phyloP scores from a whole-genome alignment of 2,329 filamentous ascomycete genomes.

The Colletotrichum spinosum region DNA sequence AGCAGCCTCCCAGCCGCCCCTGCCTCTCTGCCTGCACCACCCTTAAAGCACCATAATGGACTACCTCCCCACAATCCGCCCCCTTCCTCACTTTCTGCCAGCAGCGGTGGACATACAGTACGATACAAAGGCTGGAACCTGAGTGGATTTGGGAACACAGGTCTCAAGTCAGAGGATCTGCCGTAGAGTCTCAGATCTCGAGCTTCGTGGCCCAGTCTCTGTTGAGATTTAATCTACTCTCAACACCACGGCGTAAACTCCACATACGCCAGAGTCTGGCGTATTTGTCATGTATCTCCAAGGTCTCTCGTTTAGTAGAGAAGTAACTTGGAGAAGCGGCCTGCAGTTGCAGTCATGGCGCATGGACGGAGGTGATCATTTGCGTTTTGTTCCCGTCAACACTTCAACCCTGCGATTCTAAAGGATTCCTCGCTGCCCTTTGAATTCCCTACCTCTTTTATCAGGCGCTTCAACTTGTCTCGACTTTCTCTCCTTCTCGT shows the following conservation, averaged over 20 bases:
- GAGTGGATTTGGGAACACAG: conserved; percentile 54
- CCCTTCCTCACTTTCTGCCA: conserved; percentile 42
- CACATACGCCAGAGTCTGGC: conserved; percentile 29
- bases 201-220: neutral
- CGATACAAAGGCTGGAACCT: conserved; percentile 55
- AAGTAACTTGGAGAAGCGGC: conserved; percentile 30
- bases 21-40: conserved; percentile 50
- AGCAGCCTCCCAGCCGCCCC: conserved; percentile 52
- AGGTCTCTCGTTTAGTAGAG: conserved; percentile 34
- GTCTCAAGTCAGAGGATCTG: conserved; percentile 49
- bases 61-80: conserved; percentile 50
- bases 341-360: neutral
- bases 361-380: neutral
- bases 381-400: conserved; percentile 10
- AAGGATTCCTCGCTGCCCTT: no score
- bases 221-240: no score
- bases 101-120: conserved; percentile 39
- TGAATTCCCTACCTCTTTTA: no score
- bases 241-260: no score
- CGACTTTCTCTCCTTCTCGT: no score
- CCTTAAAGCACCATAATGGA: conserved; percentile 43
- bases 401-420: no score
- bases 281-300: conserved; percentile 5
- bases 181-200: conserved; percentile 39
- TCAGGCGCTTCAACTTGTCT: no score